phyloP scores from a whole-genome alignment of 495 filamentous ascomycete genomes.

The Astrothelium subdiscretum region DNA sequence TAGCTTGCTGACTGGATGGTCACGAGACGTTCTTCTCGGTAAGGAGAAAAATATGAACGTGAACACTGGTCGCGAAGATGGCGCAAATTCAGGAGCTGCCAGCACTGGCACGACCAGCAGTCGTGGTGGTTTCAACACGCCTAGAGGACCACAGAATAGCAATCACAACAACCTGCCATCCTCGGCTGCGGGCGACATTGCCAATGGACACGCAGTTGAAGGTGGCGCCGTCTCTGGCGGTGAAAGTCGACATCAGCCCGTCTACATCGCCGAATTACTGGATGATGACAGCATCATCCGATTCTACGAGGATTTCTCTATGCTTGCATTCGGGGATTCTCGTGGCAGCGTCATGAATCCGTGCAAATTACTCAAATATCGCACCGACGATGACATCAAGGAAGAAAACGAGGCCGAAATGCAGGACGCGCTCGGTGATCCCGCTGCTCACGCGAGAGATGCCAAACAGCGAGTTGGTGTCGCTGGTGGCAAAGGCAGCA shows the following conservation, averaged over 20 bases:
- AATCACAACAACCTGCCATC: conserved; percentile 5
- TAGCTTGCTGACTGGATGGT: conserved; percentile 86
- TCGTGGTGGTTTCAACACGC: conserved; percentile 37
- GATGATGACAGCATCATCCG: conserved; percentile 88
- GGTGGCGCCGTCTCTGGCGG: not conserved
- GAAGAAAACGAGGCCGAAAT: not conserved
- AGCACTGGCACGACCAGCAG: conserved; percentile 20
- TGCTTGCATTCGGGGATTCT: conserved; percentile 80
- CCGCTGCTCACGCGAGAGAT: conserved; percentile 27
- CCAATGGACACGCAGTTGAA: conserved; percentile 5
- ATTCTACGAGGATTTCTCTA: conserved; percentile 93
- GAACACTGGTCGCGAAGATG: conserved; percentile 46
- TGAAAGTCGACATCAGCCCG: conserved; percentile 46
- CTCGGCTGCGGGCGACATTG: not conserved
- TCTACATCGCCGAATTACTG: conserved; percentile 82
- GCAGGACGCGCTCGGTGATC: conserved; percentile 29
- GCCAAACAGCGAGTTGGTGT: conserved; percentile 10
- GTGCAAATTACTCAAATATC: conserved; percentile 85
- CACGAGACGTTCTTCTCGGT: conserved; percentile 77
- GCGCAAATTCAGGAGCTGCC: conserved; percentile 20
- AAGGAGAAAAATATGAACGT: conserved; percentile 81
- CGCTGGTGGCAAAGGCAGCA: conserved; percentile 9
- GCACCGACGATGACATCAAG: conserved; percentile 46
- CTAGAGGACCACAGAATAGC: conserved; percentile 23
- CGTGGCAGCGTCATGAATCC: conserved; percentile 64